These are phyloP conservation scores for Saccharum officinarum DNA, from an alignment of 176 grass and related monocot genomes.

Conservation along the genomic window DNA sequence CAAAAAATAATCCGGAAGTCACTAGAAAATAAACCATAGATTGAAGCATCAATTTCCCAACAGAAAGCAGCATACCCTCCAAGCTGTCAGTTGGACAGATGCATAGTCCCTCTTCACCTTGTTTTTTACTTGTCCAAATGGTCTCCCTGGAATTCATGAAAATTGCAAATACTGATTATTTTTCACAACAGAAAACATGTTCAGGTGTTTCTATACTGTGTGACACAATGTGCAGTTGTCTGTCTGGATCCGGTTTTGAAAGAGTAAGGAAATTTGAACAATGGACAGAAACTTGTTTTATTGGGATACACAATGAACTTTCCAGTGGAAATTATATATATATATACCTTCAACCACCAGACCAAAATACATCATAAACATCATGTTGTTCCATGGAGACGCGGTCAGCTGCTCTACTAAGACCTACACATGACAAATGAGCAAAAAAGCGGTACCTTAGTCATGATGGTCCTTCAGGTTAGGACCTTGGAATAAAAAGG, in stretches of 20 bases:
- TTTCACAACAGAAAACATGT: background rate
- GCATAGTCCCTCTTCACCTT: conserved; percentile 76
- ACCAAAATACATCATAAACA: conserved; percentile 86
- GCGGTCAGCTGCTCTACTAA: conserved; percentile 72
- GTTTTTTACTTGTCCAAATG: conserved; percentile 72
- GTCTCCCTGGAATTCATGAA: conserved; percentile 54
- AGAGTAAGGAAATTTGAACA: background rate
- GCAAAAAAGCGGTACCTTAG: background rate
- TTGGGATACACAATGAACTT: conserved; percentile 15
- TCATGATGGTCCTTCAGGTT: background rate
- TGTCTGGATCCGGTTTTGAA: background rate
- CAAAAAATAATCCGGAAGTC: background rate
- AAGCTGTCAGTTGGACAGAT: conserved; percentile 77
- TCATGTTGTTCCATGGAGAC: conserved; percentile 82
- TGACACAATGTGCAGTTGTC: background rate
- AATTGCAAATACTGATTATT: conserved; percentile 17
- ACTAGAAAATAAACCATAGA: background rate
- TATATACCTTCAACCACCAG: conserved; percentile 64
- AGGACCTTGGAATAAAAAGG: background rate
- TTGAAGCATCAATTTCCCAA: background rate
- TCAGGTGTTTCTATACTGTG: background rate
- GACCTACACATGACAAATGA: conserved; percentile 42
- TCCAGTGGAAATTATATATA: background rate
- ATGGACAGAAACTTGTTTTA: background rate
- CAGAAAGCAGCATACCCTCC: conserved; percentile 51